Conservation (phyloP, 208 protist species). For the Crithidia fasciculata region DNA sequence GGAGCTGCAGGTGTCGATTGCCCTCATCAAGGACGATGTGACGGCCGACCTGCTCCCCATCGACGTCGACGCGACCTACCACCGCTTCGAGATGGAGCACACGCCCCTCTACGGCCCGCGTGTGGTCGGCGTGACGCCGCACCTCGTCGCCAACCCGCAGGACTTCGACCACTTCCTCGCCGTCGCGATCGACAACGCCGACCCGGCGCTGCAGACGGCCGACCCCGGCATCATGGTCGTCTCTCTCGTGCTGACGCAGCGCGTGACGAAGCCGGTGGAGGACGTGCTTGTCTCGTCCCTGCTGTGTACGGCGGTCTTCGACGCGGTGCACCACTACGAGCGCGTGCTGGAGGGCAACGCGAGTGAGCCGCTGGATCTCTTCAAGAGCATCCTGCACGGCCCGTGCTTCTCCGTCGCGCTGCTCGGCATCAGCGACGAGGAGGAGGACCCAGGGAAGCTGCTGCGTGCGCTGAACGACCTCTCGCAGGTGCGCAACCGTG, state of each 20-base stretch:
- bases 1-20: constrained; percentile 76
- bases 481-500: constrained; percentile 51
- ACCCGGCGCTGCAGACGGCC: constrained; percentile 62
- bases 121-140: constrained; percentile 52
- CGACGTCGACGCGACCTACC: constrained; percentile 52
- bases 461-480: constrained; percentile 58
- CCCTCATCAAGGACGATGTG: constrained; percentile 76
- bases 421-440: constrained; percentile 75
- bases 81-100: constrained; percentile 70
- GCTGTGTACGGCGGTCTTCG: constrained; percentile 73
- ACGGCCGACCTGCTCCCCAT: constrained; percentile 69
- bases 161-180: constrained; percentile 74
- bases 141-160: constrained; percentile 52
- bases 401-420: constrained; percentile 61
- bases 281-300: constrained; percentile 79
- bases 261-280: constrained; percentile 40
- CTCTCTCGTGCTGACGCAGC: constrained; percentile 58
- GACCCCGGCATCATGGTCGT: constrained; percentile 85
- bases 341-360: constrained; percentile 45
- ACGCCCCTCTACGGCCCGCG: constrained; percentile 58
- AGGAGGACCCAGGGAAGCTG: constrained; percentile 56
- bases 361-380: constrained; percentile 65
- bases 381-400: constrained; percentile 60
- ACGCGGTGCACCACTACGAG: constrained; percentile 74
- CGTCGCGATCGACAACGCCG: constrained; percentile 71